Conservation (phyloP, 495 filamentous ascomycete species). For the Aspergillus panamensis region DNA sequence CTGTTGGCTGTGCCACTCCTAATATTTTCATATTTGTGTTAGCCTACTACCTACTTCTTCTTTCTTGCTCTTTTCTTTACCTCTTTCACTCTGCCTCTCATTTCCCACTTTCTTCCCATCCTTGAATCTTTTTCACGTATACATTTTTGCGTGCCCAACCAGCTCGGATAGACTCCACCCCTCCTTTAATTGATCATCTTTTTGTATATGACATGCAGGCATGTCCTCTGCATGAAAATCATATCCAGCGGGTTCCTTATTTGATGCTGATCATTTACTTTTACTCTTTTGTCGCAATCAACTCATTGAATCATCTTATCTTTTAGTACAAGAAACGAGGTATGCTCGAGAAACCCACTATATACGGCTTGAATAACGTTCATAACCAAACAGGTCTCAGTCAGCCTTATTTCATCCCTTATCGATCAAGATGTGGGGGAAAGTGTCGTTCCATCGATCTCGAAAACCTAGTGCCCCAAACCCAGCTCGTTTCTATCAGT, state of each 20-base stretch:
- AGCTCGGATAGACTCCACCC: not conserved
- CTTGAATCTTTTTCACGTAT: not conserved
- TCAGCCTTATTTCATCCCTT: not conserved
- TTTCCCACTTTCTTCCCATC: not conserved
- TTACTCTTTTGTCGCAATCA: not conserved
- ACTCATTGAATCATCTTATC: not conserved
- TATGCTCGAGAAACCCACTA: not conserved
- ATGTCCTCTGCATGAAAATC: conserved; percentile 16
- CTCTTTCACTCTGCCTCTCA: not conserved
- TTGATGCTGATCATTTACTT: conserved; percentile 9
- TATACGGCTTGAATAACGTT: not conserved
- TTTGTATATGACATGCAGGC: conserved; percentile 18
- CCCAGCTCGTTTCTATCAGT: conserved; percentile 26
- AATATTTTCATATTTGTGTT: conserved; percentile 10
- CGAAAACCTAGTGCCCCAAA: conserved; percentile 42
- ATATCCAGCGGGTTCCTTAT: not conserved
- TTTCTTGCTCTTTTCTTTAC: conserved; percentile 1
- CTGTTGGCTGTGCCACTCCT: conserved; percentile 14
- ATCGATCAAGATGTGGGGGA: conserved; percentile 43
- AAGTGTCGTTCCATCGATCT: conserved; percentile 37
- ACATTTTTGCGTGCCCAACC: not conserved
- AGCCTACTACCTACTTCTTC: not conserved
- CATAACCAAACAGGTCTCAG: not conserved
- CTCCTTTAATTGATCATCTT: conserved; percentile 8
- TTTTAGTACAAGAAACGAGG: conserved; percentile 1